phyloP scores from a whole-genome alignment of 2,329 filamentous ascomycete genomes.

The Ascochyta rabiei region DNA sequence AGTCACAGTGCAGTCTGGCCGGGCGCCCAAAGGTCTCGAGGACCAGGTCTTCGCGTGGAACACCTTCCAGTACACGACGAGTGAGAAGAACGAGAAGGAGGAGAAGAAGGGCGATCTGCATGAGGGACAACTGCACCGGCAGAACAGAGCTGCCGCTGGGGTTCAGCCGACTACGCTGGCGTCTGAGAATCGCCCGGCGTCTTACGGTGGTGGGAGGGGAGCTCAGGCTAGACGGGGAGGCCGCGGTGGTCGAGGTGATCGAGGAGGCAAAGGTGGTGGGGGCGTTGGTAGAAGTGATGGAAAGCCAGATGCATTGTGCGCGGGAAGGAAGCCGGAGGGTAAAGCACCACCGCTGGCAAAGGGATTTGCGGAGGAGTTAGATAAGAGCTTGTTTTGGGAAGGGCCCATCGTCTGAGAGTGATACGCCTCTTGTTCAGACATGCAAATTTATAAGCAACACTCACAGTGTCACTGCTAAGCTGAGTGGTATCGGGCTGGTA shows the following conservation, averaged over 20 bases:
- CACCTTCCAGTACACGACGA: slow-evolving; percentile 33
- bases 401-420: slow-evolving; percentile 25
- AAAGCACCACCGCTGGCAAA: slow-evolving; percentile 34
- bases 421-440: background rate
- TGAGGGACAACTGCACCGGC: slow-evolving; percentile 42
- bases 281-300: background rate
- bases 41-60: slow-evolving; percentile 38
- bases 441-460: background rate
- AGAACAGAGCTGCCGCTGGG: slow-evolving; percentile 34
- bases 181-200: background rate
- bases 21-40: slow-evolving; percentile 35
- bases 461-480: background rate
- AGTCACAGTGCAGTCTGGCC: slow-evolving; percentile 27
- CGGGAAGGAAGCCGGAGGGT: slow-evolving; percentile 27
- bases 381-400: slow-evolving; percentile 40
- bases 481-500: background rate
- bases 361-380: slow-evolving; percentile 38
- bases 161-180: background rate
- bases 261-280: background rate
- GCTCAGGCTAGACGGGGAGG: background rate
- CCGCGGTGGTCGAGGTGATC: slow-evolving; percentile 1
- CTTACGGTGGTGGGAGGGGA: background rate
- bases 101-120: slow-evolving; percentile 45
- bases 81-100: slow-evolving; percentile 32
- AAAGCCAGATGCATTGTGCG: slow-evolving; percentile 22